Conservation (phyloP, 305 asterid genomes). For the Ajuga reptans region DNA sequence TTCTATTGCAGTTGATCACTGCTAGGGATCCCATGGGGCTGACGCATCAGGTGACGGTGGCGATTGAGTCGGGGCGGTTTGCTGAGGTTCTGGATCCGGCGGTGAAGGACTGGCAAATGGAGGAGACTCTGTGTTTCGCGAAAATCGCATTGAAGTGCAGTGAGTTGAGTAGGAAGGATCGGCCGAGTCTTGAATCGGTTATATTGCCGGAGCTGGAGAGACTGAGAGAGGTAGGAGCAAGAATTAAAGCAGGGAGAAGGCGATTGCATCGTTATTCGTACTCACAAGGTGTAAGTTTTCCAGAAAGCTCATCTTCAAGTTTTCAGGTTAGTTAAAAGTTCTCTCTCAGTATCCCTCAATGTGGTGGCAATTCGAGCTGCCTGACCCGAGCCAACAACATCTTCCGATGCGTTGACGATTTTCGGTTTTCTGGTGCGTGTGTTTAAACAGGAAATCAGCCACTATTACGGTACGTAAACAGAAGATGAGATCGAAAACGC, state of each 20-base stretch:
- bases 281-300: slow-evolving; percentile 13
- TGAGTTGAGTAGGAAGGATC: slow-evolving; percentile 61
- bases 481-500: background rate
- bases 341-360: too few relatives aligned
- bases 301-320: slow-evolving; percentile 24
- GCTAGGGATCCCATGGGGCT: slow-evolving; percentile 68
- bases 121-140: slow-evolving; percentile 50
- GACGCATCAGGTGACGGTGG: slow-evolving; percentile 37
- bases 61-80: slow-evolving; percentile 49
- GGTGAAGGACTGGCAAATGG: slow-evolving; percentile 54
- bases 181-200: slow-evolving; percentile 53
- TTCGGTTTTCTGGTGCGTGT: too few relatives aligned
- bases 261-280: slow-evolving; percentile 14
- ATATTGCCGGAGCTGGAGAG: slow-evolving; percentile 54
- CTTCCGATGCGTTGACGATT: too few relatives aligned
- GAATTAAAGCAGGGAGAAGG: background rate
- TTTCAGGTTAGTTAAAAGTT: slow-evolving; percentile 21
- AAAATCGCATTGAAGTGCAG: slow-evolving; percentile 55
- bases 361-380: too few relatives aligned
- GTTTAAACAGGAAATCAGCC: slow-evolving; percentile 24
- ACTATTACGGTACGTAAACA: slow-evolving; percentile 10
- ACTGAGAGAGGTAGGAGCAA: slow-evolving; percentile 34
- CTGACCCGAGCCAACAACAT: too few relatives aligned
- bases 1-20: slow-evolving; percentile 55
- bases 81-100: slow-evolving; percentile 43